Percentiles rank a stretch among this genome's conserved stretches.
These are phyloP conservation scores for Periglandula ipomoeae DNA, from an alignment of 2,329 filamentous ascomycete species.

Conservation along the genomic window DNA sequence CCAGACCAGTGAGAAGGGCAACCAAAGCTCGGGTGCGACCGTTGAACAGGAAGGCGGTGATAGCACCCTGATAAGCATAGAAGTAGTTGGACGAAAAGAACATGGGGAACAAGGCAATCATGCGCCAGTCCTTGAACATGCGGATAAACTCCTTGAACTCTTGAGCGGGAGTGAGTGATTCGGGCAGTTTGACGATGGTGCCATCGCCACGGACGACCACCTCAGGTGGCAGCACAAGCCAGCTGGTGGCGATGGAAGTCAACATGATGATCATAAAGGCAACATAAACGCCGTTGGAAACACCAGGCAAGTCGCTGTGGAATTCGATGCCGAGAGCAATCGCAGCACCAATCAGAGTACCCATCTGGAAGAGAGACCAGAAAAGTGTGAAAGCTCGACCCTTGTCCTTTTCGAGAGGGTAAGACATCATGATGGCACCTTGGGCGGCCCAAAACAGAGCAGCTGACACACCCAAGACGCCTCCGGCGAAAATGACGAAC, in stretches of 20 bases:
- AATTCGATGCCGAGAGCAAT: conserved; percentile 17
- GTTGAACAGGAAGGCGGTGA: conserved; percentile 64
- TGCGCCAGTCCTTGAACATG: conserved; percentile 24
- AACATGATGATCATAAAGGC: conserved; percentile 10
- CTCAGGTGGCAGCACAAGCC: conserved; percentile 10
- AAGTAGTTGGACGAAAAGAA: conserved; percentile 80
- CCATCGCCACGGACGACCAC: conserved; percentile 10
- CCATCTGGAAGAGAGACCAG: conserved; percentile 92
- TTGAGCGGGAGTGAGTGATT: conserved; percentile 7
- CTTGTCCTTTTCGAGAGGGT: conserved; percentile 72
- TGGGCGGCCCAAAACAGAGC: conserved; percentile 75
- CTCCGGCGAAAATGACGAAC: conserved; percentile 54
- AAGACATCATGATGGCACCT: conserved; percentile 82
- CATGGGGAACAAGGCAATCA: conserved; percentile 68
- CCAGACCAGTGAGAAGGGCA: conserved; percentile 59
- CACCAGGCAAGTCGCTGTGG: conserved; percentile 4
- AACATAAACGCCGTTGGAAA: conserved; percentile 6
- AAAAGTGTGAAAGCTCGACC: conserved; percentile 84
- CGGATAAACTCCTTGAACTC: conserved; percentile 10
- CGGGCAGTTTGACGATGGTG: conserved; percentile 5
- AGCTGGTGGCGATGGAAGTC: conserved; percentile 10
- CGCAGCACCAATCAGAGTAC: conserved; percentile 65
- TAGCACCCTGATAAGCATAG: conserved; percentile 68
- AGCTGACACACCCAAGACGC: conserved; percentile 66
- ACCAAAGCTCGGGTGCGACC: conserved; percentile 68